These are phyloP conservation scores for Solanum chiquidenum DNA, from an alignment of 257 asterid species.

Conservation along the genomic window DNA sequence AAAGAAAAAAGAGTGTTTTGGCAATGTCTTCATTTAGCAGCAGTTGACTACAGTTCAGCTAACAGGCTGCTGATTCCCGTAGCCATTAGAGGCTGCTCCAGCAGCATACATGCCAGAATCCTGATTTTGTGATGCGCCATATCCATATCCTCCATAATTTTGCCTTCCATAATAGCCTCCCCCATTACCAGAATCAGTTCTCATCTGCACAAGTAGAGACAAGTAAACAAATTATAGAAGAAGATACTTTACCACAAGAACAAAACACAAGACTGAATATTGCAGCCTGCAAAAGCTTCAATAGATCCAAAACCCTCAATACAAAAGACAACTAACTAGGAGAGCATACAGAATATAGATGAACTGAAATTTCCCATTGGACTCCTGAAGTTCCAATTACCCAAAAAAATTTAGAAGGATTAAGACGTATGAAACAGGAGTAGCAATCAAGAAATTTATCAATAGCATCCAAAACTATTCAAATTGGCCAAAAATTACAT, in stretches of 20 bases:
- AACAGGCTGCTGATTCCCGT: slow-evolving; percentile 60
- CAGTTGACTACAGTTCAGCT: slow-evolving; percentile 23
- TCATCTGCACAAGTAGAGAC: slow-evolving; percentile 30
- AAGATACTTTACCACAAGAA: not conserved
- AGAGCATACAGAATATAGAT: not conserved
- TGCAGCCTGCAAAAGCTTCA: not conserved
- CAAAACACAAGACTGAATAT: not conserved
- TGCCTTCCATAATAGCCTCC: slow-evolving; percentile 53
- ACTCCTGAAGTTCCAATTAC: not conserved
- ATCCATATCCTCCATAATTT: slow-evolving; percentile 66
- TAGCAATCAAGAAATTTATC: not conserved
- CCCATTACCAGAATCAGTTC: slow-evolving; percentile 48
- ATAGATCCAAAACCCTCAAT: not conserved
- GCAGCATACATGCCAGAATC: slow-evolving; percentile 23
- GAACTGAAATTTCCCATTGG: not conserved
- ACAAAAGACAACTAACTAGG: not conserved
- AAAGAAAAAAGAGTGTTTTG: slow-evolving; percentile 11
- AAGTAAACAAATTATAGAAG: not conserved
- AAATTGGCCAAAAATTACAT: not conserved
- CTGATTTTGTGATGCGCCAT: slow-evolving; percentile 21
- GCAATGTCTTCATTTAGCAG: slow-evolving; percentile 13
- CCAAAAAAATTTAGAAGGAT: not conserved
- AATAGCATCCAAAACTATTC: not conserved
- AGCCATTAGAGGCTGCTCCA: slow-evolving; percentile 51
- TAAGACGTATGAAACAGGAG: not conserved